These are phyloP conservation scores for Kalanchoe fedtschenkoi DNA, from an alignment of 164 flowering plant species.

Conservation along the genomic window DNA sequence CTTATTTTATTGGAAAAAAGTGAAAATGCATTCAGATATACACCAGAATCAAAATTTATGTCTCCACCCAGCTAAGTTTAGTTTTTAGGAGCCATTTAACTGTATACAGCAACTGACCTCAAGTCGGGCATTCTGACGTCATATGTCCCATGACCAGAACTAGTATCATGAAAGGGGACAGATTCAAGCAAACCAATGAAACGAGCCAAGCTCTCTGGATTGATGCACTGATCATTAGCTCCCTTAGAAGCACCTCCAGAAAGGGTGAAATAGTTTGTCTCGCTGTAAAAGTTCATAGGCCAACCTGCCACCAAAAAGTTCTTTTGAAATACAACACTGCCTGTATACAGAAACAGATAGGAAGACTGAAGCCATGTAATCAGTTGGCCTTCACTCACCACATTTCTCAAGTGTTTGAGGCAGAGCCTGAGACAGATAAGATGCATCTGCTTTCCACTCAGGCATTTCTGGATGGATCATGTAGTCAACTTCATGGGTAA, in stretches of 20 bases:
- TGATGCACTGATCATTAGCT: slow-evolving; percentile 47
- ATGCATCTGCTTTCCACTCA: slow-evolving; percentile 17
- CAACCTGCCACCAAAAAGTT: slow-evolving; percentile 37
- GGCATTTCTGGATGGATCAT: slow-evolving; percentile 21
- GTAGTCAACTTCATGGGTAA: slow-evolving; percentile 40
- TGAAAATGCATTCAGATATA: neutral
- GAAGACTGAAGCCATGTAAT: neutral
- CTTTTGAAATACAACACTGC: neutral
- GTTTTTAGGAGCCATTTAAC: neutral
- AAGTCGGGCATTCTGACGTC: slow-evolving; percentile 32
- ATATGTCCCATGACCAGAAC: slow-evolving; percentile 32
- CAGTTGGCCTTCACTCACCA: slow-evolving; percentile 35
- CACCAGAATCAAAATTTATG: neutral
- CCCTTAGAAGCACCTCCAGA: slow-evolving; percentile 40
- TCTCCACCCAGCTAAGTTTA: neutral
- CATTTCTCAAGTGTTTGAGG: slow-evolving; percentile 25
- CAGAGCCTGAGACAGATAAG: slow-evolving; percentile 33
- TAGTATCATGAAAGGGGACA: slow-evolving; percentile 52
- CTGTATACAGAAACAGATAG: neutral
- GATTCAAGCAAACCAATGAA: slow-evolving; percentile 74
- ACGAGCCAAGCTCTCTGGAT: slow-evolving; percentile 63
- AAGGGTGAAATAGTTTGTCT: slow-evolving; percentile 36
- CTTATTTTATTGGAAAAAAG: no score
- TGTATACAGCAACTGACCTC: slow-evolving; percentile 28
- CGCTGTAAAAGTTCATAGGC: slow-evolving; percentile 34